These are phyloP conservation scores for Spinellus fusiger DNA, from an alignment of 192 early-diverging fungal species.

Conservation along the genomic window DNA sequence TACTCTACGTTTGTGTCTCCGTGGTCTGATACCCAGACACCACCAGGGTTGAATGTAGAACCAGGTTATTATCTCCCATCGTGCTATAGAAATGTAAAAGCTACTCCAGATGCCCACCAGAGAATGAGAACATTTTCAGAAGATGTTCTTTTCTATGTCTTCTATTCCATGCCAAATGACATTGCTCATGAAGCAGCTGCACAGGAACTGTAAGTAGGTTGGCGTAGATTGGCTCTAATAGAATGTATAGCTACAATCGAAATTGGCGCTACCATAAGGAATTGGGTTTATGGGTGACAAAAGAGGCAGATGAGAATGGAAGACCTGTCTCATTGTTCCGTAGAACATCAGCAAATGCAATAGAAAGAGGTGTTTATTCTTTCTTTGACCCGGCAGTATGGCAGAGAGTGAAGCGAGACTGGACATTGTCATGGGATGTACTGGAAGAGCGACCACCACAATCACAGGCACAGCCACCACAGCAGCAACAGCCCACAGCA, in stretches of 20 bases:
- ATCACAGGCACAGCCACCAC: slow-evolving; percentile 2
- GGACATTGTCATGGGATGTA: slow-evolving; percentile 77
- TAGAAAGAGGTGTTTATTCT: slow-evolving; percentile 81
- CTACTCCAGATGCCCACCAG: slow-evolving; percentile 62
- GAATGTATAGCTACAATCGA: slow-evolving; percentile 54
- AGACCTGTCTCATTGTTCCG: slow-evolving; percentile 50
- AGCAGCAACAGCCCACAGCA: background rate
- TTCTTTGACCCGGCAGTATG: slow-evolving; percentile 92
- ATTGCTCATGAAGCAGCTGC: slow-evolving; percentile 88
- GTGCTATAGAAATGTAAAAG: slow-evolving; percentile 73
- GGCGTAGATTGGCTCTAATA: background rate
- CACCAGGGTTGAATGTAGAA: slow-evolving; percentile 58
- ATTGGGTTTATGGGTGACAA: slow-evolving; percentile 85
- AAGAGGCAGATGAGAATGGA: slow-evolving; percentile 56
- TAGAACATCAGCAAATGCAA: slow-evolving; percentile 35
- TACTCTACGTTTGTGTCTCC: slow-evolving; percentile 88
- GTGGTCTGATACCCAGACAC: slow-evolving; percentile 71
- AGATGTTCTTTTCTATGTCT: slow-evolving; percentile 96
- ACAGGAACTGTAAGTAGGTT: slow-evolving; percentile 74
- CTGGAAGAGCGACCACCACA: slow-evolving; percentile 73
- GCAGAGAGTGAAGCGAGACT: slow-evolving; percentile 88
- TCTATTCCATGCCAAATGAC: slow-evolving; percentile 95
- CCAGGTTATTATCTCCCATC: slow-evolving; percentile 80
- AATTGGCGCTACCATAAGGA: slow-evolving; percentile 98
- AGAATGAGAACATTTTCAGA: slow-evolving; percentile 74